Base-by-base conservation (phyloP, 2,329 filamentous ascomycete species). In the Arthrobotrys iridis region DNA sequence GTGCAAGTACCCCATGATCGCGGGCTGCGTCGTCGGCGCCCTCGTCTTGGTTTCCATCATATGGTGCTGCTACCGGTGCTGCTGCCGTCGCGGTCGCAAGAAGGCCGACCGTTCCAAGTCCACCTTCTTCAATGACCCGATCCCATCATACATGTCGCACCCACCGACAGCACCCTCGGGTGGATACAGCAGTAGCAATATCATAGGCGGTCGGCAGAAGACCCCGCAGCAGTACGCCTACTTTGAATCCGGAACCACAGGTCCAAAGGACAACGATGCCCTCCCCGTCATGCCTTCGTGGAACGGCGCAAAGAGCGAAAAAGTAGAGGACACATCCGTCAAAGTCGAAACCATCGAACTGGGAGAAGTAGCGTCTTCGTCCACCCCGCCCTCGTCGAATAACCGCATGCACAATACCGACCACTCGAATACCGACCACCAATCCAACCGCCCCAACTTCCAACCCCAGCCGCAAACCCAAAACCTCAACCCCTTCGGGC, bases 241-340 rank as follows among this genome's bases (percentile, higher is more conserved):
- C 59, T 78, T 78, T 15, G 77, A 77, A 35, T 63, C 52, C 15
- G 55, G 70, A 2, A 77, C 68, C 22, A 68, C 63, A 10, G 46
- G n/a, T n/a, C 41, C 64, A 20, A 68, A 75, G 45, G 46, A 71
- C 35, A 74, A 72, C 10, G 78, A 80, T 35, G 78, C 78, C 15
- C 63, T 80, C 3, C 79, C 78, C 5, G 63, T 77, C n/a, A 80
- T 80, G 79, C 79, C 79, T n/a, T 77, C 78, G 1, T 71, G 78
- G 55, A 78, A 79, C 52, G 74, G 68, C 10, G 46, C 76, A 3
- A 74, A 79, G 30, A 71, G 48, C 20, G 70, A 78, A 62, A 77
- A 76, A 63, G 67, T 79, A 15, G 76, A 78, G 30, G 63, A 76
- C n/a, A 46, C 65, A 0, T 60, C 50, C 11, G 70, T 66, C 6